These are phyloP conservation scores for Penicillium psychrofluorescens DNA, from an alignment of 495 filamentous ascomycete genomes.

Conservation along the genomic window DNA sequence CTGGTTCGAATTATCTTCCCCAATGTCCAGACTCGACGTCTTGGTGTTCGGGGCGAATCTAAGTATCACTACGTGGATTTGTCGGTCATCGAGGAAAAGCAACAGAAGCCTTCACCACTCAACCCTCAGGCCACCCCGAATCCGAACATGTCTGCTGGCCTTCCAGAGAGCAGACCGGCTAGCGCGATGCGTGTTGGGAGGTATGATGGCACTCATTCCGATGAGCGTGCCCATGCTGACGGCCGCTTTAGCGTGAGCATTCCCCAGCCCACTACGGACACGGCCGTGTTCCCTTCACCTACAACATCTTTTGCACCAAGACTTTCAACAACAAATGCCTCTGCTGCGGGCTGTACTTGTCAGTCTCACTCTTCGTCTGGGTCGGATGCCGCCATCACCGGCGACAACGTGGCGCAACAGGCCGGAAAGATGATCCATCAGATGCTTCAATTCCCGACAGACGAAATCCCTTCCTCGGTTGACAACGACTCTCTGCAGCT, in stretches of 20 bases:
- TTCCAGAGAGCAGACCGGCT: constrained; percentile 12
- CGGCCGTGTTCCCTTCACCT: constrained; percentile 63
- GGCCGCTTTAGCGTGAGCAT: constrained; percentile 24
- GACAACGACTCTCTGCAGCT: constrained; percentile 64
- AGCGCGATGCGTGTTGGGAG: constrained; percentile 28
- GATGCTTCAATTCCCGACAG: constrained; percentile 57
- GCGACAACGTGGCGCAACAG: constrained; percentile 36
- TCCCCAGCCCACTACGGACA: constrained; percentile 52
- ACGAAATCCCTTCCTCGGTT: constrained; percentile 37
- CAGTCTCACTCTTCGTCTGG: constrained; percentile 11
- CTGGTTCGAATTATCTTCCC: constrained; percentile 94
- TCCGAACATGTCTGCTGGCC: constrained; percentile 6
- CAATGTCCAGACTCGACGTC: constrained; percentile 80
- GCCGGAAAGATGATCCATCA: constrained; percentile 53
- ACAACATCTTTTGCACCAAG: constrained; percentile 31
- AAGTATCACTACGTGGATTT: constrained; percentile 98
- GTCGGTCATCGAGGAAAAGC: constrained; percentile 52
- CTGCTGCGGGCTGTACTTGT: constrained; percentile 23
- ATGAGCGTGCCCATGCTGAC: constrained; percentile 3
- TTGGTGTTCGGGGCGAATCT: constrained; percentile 92
- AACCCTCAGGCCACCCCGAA: constrained; percentile 19
- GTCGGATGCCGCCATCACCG: constrained; percentile 22
- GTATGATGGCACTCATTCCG: constrained; percentile 13
- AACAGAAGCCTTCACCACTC: constrained; percentile 25
- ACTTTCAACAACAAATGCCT: constrained; percentile 16